Evolutionary conservation across 2,329 filamentous ascomycete species (phyloP).

Genomic region (Scedosporium dehoogii): DNA sequence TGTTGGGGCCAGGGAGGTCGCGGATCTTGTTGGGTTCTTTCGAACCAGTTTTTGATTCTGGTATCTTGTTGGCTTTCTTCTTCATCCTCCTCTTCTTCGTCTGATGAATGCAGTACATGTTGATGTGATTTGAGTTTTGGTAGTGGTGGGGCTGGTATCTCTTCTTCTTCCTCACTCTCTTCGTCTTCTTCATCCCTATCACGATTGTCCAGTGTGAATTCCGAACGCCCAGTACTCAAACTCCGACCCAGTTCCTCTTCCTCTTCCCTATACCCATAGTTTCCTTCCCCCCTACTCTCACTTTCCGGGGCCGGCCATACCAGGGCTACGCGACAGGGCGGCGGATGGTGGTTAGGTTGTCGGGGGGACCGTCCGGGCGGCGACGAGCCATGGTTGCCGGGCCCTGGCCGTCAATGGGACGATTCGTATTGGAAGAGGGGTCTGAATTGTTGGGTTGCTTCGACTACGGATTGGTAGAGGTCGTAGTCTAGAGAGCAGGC

Average conservation of each 20-base stretch:
- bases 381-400: slow-evolving; percentile 16
- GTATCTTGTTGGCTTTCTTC: neutral
- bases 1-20: neutral
- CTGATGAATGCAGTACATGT: too few relatives aligned
- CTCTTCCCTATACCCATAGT: neutral
- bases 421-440: slow-evolving; percentile 62
- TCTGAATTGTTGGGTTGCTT: slow-evolving; percentile 73
- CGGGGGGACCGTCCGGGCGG: slow-evolving; percentile 9
- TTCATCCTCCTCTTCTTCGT: neutral
- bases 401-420: slow-evolving; percentile 23
- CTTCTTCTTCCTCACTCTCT: slow-evolving; percentile 8
- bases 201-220: slow-evolving; percentile 3
- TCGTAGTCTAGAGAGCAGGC: slow-evolving; percentile 51
- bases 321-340: slow-evolving; percentile 25
- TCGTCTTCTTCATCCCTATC: slow-evolving; percentile 9
- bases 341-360: slow-evolving; percentile 11
- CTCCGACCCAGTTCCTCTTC: neutral
- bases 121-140: too few relatives aligned
- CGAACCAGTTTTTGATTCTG: neutral
- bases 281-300: slow-evolving; percentile 8
- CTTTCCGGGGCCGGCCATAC: slow-evolving; percentile 21
- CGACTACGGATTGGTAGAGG: slow-evolving; percentile 69
- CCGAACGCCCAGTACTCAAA: neutral
- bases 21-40: neutral
- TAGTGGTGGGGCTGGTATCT: too few relatives aligned